phyloP scores from a whole-genome alignment of 768 basidiomycete genomes.

The Trichaptum fuscoviolaceum region DNA sequence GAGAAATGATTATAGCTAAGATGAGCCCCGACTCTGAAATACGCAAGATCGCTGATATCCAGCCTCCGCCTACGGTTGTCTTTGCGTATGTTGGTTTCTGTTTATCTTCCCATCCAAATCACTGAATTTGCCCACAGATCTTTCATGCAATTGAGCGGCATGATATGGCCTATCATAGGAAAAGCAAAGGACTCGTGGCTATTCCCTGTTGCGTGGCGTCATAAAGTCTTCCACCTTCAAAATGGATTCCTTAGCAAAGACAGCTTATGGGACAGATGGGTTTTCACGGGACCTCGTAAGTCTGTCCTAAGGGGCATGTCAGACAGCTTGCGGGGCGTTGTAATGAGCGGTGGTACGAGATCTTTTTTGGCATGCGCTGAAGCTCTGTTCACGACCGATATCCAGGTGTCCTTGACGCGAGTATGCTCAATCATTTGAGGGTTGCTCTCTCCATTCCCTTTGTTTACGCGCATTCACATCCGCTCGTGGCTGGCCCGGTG shows the following conservation, averaged over 20 bases:
- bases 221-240: conserved; percentile 62
- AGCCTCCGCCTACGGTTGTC: conserved; percentile 3
- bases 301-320: conserved; percentile 56
- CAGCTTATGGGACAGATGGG: conserved; percentile 78
- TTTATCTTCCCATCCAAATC: neutral
- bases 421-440: conserved; percentile 55
- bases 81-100: neutral
- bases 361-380: conserved; percentile 9
- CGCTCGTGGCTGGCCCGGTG: conserved; percentile 66
- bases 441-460: conserved; percentile 75
- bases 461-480: conserved; percentile 57
- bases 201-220: conserved; percentile 65
- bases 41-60: conserved; percentile 1
- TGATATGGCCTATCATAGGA: conserved; percentile 49
- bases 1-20: neutral
- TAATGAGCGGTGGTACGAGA: conserved; percentile 65
- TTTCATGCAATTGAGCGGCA: conserved; percentile 52
- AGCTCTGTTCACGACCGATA: conserved; percentile 5
- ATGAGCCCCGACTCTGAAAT: conserved; percentile 9
- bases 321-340: conserved; percentile 56
- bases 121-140: conserved; percentile 14
- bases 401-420: conserved; percentile 45
- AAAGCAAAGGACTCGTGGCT: conserved; percentile 50
- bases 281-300: conserved; percentile 65
- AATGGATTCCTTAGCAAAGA: conserved; percentile 77